phyloP scores from a whole-genome alignment of 1,139 yeast species.

The Komagataea norvegica region DNA sequence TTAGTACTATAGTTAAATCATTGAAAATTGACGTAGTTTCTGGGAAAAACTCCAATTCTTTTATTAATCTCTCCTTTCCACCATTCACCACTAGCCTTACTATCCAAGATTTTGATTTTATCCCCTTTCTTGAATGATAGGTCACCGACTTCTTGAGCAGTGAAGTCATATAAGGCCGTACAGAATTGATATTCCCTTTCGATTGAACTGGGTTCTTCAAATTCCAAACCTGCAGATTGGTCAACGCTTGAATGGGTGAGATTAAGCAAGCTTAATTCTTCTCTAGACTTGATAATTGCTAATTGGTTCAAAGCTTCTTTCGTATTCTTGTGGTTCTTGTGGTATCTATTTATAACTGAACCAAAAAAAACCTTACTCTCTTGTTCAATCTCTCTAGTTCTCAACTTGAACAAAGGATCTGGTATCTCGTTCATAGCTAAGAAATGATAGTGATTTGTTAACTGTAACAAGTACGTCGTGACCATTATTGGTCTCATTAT shows the following conservation, averaged over 20 bases:
- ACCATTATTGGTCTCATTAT: conserved; percentile 26
- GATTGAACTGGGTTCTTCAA: conserved; percentile 12
- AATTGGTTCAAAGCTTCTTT: conserved; percentile 6
- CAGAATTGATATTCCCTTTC: conserved; percentile 25
- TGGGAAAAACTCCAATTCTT: conserved; percentile 48
- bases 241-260: not conserved
- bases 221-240: not conserved
- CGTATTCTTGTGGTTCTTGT: conserved; percentile 2
- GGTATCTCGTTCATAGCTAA: conserved; percentile 22
- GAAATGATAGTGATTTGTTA: conserved; percentile 32
- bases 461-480: conserved; percentile 32
- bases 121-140: conserved; percentile 48
- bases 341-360: conserved; percentile 8
- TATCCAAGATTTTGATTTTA: conserved; percentile 39
- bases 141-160: conserved; percentile 40
- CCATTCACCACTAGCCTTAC: conserved; percentile 44
- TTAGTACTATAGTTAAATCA: no score
- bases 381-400: conserved; percentile 10
- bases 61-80: conserved; percentile 54
- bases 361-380: conserved; percentile 2
- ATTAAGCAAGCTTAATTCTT: conserved; percentile 4
- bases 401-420: conserved; percentile 12
- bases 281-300: conserved; percentile 10
- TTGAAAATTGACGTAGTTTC: conserved; percentile 41
- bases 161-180: conserved; percentile 33